These are phyloP conservation scores for Solanum pennellii DNA, from an alignment of 257 asterid species.

Conservation along the genomic window DNA sequence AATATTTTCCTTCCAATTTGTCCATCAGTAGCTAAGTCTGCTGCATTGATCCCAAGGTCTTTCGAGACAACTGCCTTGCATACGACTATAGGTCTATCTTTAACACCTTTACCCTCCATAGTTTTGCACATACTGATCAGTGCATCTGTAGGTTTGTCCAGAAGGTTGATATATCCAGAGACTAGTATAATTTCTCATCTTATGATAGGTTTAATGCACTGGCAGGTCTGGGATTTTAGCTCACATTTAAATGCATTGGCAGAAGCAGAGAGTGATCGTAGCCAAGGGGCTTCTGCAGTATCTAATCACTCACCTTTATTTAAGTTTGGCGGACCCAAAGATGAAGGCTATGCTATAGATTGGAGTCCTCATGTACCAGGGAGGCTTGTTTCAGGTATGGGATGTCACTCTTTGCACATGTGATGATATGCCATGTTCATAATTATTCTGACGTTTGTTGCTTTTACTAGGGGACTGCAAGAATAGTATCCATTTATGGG, in stretches of 20 bases:
- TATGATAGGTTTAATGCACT: background rate
- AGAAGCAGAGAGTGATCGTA: slow-evolving; percentile 33
- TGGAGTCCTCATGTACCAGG: slow-evolving; percentile 93
- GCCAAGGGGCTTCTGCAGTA: slow-evolving; percentile 28
- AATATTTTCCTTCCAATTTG: too few relatives aligned
- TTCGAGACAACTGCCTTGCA: too few relatives aligned
- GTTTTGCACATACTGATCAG: too few relatives aligned
- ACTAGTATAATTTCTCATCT: background rate
- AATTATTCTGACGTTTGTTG: background rate
- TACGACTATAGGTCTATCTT: too few relatives aligned
- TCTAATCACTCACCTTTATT: slow-evolving; percentile 59
- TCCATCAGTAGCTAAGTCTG: too few relatives aligned
- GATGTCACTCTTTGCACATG: background rate
- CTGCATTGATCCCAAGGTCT: too few relatives aligned
- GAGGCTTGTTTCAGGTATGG: slow-evolving; percentile 70
- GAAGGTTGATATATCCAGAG: background rate
- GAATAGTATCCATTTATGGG: slow-evolving; percentile 77
- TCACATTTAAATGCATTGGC: slow-evolving; percentile 56
- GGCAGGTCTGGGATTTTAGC: slow-evolving; percentile 91
- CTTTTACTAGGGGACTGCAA: slow-evolving; percentile 67
- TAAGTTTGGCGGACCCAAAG: slow-evolving; percentile 70
- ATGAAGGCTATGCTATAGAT: slow-evolving; percentile 93
- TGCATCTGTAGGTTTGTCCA: too few relatives aligned
- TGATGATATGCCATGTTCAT: background rate
- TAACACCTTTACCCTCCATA: too few relatives aligned